Conservation (phyloP, 2,329 filamentous ascomycete species). For the Talaromyces pinophilus region DNA sequence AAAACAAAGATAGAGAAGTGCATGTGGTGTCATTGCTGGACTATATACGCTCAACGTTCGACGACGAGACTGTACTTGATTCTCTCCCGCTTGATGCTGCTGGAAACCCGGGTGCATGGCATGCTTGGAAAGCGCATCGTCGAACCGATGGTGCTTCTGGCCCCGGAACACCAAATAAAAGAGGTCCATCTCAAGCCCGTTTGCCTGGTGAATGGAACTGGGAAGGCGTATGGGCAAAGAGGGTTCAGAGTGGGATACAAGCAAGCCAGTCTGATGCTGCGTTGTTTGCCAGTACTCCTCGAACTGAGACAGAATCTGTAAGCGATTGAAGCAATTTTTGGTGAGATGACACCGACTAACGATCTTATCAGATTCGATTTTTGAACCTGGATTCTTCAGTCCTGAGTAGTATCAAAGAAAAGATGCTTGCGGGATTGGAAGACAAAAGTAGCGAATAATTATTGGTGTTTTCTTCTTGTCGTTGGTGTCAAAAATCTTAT, state of each 20-base stretch:
- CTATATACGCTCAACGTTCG: conserved; percentile 82
- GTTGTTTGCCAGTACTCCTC: conserved; percentile 67
- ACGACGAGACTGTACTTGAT: conserved; percentile 74
- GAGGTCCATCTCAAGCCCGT: conserved; percentile 51
- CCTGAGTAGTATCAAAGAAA: conserved; percentile 39
- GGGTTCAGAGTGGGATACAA: conserved; percentile 76
- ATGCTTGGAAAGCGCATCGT: conserved; percentile 81
- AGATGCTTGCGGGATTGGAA: conserved; percentile 32
- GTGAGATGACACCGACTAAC: conserved; percentile 20
- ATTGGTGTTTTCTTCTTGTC: background rate
- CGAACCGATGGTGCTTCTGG: conserved; percentile 39
- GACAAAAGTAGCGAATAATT: background rate
- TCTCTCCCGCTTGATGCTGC: conserved; percentile 76
- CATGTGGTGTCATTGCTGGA: conserved; percentile 69
- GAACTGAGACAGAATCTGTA: conserved; percentile 69
- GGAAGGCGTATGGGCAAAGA: conserved; percentile 94
- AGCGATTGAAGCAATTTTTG: conserved; percentile 33
- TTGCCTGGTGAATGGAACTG: conserved; percentile 90
- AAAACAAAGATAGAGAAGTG: conserved; percentile 42
- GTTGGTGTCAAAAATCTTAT: background rate
- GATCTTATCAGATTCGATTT: conserved; percentile 43
- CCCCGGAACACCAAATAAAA: conserved; percentile 33
- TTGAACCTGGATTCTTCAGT: conserved; percentile 39
- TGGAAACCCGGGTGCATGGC: conserved; percentile 88
- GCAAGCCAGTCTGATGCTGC: conserved; percentile 76